Percentiles rank a stretch among this genome's conserved stretches.
phyloP scores from a whole-genome alignment of 2,329 filamentous ascomycete species.

The Lachnellula cervina region DNA sequence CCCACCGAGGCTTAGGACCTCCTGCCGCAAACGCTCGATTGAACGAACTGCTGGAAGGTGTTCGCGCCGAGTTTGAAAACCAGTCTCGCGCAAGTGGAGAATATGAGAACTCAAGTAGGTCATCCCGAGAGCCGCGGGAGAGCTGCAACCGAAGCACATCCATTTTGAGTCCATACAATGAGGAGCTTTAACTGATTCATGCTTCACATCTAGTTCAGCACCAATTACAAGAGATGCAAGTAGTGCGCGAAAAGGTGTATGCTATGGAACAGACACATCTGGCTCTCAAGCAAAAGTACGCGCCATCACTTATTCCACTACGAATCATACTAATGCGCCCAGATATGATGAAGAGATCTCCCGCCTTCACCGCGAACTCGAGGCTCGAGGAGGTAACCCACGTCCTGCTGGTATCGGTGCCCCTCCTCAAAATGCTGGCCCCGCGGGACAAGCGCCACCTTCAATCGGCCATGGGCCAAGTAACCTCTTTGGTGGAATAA shows the following conservation, averaged over 20 bases:
- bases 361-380: slow-evolving; percentile 82
- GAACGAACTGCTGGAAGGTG: slow-evolving; percentile 85
- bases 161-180: neutral
- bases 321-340: slow-evolving; percentile 10
- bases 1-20: slow-evolving; percentile 75
- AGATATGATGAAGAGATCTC: slow-evolving; percentile 93
- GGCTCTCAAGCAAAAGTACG: slow-evolving; percentile 86
- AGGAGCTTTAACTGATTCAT: neutral
- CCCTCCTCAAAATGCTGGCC: slow-evolving; percentile 70
- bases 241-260: slow-evolving; percentile 90
- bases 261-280: slow-evolving; percentile 87
- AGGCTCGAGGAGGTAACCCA: slow-evolving; percentile 58
- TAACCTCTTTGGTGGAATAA: slow-evolving; percentile 92
- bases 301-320: slow-evolving; percentile 12
- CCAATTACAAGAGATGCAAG: slow-evolving; percentile 92
- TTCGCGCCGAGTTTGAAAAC: slow-evolving; percentile 85
- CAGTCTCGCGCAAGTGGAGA: slow-evolving; percentile 77
- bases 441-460: slow-evolving; percentile 78
- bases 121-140: neutral
- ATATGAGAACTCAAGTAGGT: slow-evolving; percentile 91
- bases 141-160: no score
- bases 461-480: slow-evolving; percentile 81
- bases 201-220: slow-evolving; percentile 59
- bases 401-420: slow-evolving; percentile 67
- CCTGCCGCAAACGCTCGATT: slow-evolving; percentile 65